phyloP scores from a whole-genome alignment of 352 stramenopile species.

The Pythium phragmiticola region DNA sequence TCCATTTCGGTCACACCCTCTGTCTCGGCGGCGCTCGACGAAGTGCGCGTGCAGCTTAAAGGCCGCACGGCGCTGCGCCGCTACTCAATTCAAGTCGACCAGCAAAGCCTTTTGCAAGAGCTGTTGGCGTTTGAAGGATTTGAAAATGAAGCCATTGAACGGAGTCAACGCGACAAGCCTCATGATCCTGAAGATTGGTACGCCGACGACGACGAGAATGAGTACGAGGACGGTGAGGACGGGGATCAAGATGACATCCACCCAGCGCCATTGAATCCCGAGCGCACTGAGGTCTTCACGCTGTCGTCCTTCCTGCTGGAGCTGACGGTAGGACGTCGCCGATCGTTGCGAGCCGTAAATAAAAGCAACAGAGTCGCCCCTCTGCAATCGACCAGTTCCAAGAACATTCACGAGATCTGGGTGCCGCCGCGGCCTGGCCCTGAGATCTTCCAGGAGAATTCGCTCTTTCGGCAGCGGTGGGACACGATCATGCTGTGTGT shows the following conservation, averaged over 20 bases:
- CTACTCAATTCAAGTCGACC: constrained; percentile 19
- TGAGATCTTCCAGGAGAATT: constrained; percentile 32
- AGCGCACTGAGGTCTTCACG: constrained; percentile 14
- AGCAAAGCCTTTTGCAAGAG: constrained; percentile 9
- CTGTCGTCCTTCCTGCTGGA: constrained; percentile 15
- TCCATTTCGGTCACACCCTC: constrained; percentile 8
- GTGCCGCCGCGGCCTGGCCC: constrained; percentile 3
- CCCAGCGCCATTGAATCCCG: not conserved
- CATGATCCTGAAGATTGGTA: not conserved
- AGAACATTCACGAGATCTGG: constrained; percentile 30
- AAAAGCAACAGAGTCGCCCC: constrained; percentile 7
- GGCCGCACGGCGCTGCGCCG: constrained; percentile 3
- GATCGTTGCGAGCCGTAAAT: not conserved
- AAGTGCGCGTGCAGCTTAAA: constrained; percentile 1
- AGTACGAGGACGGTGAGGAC: constrained; percentile 3
- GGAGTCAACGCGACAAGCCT: not conserved
- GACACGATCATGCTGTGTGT: constrained; percentile 49
- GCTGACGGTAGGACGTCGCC: constrained; percentile 5
- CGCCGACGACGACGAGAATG: too few relatives aligned
- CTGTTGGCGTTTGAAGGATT: constrained; percentile 21
- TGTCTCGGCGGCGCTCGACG: not conserved
- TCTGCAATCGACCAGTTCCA: not conserved
- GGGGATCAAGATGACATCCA: constrained; percentile 2
- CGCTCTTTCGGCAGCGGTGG: constrained; percentile 51
- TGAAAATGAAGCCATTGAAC: constrained; percentile 10